A percentile compares a stretch with the other conserved stretches of the same genome.
Conservation (phyloP, 371 early-diverging fungal genomes). For the Coemansia sp. region DNA sequence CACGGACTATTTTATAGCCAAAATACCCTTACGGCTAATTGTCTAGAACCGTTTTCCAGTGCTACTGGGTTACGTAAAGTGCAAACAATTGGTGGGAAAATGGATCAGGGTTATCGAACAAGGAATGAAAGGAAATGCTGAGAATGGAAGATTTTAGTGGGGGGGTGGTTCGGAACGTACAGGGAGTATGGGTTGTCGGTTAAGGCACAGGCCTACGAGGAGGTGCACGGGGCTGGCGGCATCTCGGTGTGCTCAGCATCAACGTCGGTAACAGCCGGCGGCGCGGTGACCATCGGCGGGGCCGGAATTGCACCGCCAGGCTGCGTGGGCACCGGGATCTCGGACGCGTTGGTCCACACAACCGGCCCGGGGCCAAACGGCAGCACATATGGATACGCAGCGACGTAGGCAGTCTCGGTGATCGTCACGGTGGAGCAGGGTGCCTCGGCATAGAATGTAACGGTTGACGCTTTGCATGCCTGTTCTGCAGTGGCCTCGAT, state of each 20-base stretch:
- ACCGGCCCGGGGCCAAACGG: constrained; percentile 40
- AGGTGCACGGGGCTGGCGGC: constrained; percentile 19
- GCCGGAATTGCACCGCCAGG: not conserved
- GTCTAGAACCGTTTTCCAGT: no score
- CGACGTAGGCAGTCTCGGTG: constrained; percentile 10
- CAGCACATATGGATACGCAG: not conserved
- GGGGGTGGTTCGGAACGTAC: not conserved
- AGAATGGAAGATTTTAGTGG: not conserved
- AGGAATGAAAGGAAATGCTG: not conserved
- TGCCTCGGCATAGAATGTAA: constrained; percentile 12
- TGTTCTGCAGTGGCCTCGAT: constrained; percentile 7
- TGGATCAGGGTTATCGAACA: constrained; percentile 1
- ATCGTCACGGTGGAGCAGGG: constrained; percentile 12
- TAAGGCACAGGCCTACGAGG: constrained; percentile 13
- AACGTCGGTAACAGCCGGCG: constrained; percentile 5
- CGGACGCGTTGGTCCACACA: constrained; percentile 27
- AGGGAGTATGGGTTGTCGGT: not conserved
- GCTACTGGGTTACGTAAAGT: not conserved
- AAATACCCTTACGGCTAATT: no score
- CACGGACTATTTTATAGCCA: no score
- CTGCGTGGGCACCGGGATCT: constrained; percentile 1
- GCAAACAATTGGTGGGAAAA: not conserved
- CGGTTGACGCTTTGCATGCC: not conserved
- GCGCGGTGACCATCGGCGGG: not conserved
- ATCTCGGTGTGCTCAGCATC: constrained; percentile 4